phyloP scores from a whole-genome alignment of 345 rosid genomes.

The Excoecaria agallocha region DNA sequence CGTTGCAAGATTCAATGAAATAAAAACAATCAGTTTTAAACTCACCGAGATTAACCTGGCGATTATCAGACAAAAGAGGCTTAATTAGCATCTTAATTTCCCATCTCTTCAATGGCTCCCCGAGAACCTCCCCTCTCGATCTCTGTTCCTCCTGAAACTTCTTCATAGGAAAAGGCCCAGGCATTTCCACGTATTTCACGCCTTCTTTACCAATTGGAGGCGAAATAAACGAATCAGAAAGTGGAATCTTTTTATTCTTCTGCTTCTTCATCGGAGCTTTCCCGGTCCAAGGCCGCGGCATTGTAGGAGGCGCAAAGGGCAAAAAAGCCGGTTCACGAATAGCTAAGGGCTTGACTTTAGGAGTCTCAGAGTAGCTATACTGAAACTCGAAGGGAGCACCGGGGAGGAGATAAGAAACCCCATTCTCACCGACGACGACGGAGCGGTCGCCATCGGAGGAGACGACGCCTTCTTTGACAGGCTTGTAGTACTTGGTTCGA shows the following conservation, averaged over 20 bases:
- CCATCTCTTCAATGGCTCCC: conserved; percentile 82
- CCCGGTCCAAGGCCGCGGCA: conserved; percentile 98
- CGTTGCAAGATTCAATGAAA: neutral
- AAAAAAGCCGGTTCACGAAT: conserved; percentile 89
- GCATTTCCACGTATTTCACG: conserved; percentile 67
- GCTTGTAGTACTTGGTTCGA: conserved; percentile 64
- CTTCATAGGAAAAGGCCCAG: conserved; percentile 60
- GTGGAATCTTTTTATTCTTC: conserved; percentile 67
- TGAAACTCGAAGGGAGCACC: conserved; percentile 97
- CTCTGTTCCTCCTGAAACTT: conserved; percentile 60
- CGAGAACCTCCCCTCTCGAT: conserved; percentile 68
- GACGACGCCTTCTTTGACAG: conserved; percentile 60
- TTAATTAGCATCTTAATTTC: conserved; percentile 70
- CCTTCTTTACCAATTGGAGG: conserved; percentile 61
- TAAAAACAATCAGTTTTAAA: neutral
- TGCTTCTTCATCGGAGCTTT: conserved; percentile 82
- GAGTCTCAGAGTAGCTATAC: conserved; percentile 84
- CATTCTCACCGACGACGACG: conserved; percentile 67
- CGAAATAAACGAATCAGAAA: conserved; percentile 68
- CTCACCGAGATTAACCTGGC: conserved; percentile 91
- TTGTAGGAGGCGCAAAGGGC: conserved; percentile 92
- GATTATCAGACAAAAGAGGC: conserved; percentile 68
- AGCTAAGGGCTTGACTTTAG: conserved; percentile 77
- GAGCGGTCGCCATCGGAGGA: conserved; percentile 71
- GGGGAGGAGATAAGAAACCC: conserved; percentile 81